Evolutionary conservation across 345 rosid genomes (phyloP).

Genomic region (Ricinus communis): DNA sequence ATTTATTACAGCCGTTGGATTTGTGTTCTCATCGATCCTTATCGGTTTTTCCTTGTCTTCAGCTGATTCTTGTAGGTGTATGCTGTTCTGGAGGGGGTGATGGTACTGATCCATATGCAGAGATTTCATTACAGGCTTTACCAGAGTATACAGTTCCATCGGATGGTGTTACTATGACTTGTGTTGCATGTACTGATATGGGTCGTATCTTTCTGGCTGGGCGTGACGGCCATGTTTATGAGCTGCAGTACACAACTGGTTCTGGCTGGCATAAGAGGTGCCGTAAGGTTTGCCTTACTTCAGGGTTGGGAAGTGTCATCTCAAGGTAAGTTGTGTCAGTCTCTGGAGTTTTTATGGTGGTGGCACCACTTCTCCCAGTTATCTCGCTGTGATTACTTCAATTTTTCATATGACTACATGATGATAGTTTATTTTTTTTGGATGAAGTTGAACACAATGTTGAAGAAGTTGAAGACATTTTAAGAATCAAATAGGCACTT

Average conservation of each 20-base stretch:
- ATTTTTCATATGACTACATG: not conserved
- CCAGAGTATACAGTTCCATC: constrained; percentile 86
- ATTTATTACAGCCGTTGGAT: not conserved
- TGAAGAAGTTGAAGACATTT: not conserved
- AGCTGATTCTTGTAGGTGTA: constrained; percentile 95
- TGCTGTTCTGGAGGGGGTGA: constrained; percentile 85
- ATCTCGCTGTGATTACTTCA: not conserved
- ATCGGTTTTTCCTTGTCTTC: constrained; percentile 29
- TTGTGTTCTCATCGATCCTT: not conserved
- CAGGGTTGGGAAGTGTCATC: constrained; percentile 92
- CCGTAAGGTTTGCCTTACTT: constrained; percentile 89
- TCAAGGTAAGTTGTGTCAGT: constrained; percentile 57
- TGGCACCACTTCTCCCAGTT: not conserved
- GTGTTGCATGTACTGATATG: constrained; percentile 70
- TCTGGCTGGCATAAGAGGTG: constrained; percentile 92
- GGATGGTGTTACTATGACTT: constrained; percentile 95
- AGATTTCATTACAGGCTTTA: constrained; percentile 82
- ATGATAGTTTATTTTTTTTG: too few relatives aligned
- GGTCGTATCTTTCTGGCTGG: constrained; percentile 94
- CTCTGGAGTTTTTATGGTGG: constrained; percentile 5
- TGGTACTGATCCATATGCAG: constrained; percentile 90
- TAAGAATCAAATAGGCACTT: not conserved
- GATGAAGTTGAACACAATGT: not conserved
- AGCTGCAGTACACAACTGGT: constrained; percentile 76
- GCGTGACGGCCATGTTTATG: constrained; percentile 92